Evolutionary conservation across 2,329 filamentous ascomycete species (phyloP), one percentile per base, ranked within the genome.

Genomic region (Elsinoe perseae): DNA sequence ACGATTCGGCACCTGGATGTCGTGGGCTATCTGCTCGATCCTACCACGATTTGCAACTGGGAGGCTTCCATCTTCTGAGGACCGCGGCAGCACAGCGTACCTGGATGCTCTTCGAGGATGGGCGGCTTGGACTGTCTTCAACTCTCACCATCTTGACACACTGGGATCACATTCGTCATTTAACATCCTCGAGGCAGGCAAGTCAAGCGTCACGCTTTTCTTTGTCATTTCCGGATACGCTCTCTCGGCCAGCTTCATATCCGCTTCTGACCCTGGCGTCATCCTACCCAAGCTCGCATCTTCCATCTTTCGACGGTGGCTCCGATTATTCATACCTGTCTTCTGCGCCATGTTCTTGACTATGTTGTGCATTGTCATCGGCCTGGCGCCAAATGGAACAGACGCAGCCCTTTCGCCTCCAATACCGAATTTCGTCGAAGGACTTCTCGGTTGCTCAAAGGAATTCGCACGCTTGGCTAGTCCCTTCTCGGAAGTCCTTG

Each of bases 201-300:
- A 59, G 44, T 75, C 79, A 0, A 80, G 79, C 62, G 80, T 83
- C 36, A 79, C 76, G 66, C 68, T 82, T 61, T 84, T 84, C 71
- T 84, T 83, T 64, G 76, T 83, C 63, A 79, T 83, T 43, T 81
- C 79, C 0, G 81, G 81, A 18, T 84, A 82, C 66, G 82, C 80
- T 2, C 71, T 85, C 10, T 78, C 76, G 25, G 75, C 82, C 59
- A 62, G 61, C 28, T 61, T 64, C 8, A 44, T 64, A 21, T 59
- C 56, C 38, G 58, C 58, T n/a, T 59, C 59, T 56, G 42, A 50
- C 21, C 50, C 68, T 68, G 63, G 70, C 48, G 68, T 67, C 2
- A 61, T 68, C 59, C 7, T 43, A 7, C 60, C 54, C 21, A 58
- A 57, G 1, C 53, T 64, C 16, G 54, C 58, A 16, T 62, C 61